Conservation (phyloP, 140 eudicot species). For the Senecio squalidus region DNA sequence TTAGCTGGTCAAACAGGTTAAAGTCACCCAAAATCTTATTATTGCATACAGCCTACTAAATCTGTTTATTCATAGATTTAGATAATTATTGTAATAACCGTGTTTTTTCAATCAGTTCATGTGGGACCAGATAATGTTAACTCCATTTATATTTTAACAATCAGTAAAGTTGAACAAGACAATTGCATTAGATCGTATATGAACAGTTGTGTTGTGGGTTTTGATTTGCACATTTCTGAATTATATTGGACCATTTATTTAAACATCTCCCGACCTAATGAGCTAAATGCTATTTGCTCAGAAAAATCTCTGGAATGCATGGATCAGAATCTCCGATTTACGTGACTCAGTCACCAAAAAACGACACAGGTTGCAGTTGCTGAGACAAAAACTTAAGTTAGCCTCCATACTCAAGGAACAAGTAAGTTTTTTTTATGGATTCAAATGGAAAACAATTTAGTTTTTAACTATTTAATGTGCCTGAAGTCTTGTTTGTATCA, state of each 20-base stretch:
- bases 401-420: constrained; percentile 87
- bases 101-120: no score
- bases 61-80: no score
- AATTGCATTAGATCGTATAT: no score
- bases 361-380: constrained; percentile 74
- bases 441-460: background rate
- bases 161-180: no score
- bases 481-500: constrained; percentile 1
- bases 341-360: constrained; percentile 87
- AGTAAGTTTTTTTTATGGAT: constrained; percentile 32
- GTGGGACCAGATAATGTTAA: no score
- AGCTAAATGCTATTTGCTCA: constrained; percentile 34
- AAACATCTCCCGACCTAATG: background rate
- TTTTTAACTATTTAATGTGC: background rate
- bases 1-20: no score
- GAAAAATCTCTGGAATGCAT: constrained; percentile 92
- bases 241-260: background rate
- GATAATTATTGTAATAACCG: no score
- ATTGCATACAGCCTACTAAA: no score
- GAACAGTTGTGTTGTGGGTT: no score
- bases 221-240: no score
- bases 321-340: constrained; percentile 88
- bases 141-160: no score
- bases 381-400: constrained; percentile 85
- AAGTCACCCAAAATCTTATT: no score